Evolutionary conservation across 352 stramenopile species (phyloP), one percentile per base, ranked within the genome.

Genomic region (Phytopythium montanum): DNA sequence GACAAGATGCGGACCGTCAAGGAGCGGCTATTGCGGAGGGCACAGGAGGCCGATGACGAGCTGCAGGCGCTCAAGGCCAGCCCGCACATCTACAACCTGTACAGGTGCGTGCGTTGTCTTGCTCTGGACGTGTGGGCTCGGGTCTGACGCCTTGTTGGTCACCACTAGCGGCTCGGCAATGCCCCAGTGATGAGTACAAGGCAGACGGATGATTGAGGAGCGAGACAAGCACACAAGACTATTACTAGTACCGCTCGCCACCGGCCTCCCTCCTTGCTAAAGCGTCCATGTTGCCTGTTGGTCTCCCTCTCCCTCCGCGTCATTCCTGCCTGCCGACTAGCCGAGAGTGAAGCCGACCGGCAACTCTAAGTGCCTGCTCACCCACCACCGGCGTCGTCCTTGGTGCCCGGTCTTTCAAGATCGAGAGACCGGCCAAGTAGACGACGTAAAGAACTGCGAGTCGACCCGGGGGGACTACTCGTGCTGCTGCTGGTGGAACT

Each of bases 401-500:
- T n/a, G 21, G 36, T 16, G 36, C 36, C 16, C 16, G 36, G 36
- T 42, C 36, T 42, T 42, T 12, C 33, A 38, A 38, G 33, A 8
- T 38, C 33, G 33, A 38, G 33, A 38, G 33, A 38, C 33, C 33
- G 33, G 33, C 33, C 33, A 38, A 38, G 33, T 8, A 38, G 14
- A 12, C 33, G 36, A 42, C 16, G 36, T n/a, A 42, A 42, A 42
- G 18, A 45, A 23, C 18, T n/a, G 39, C 39, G 18, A 42, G 14
- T n/a, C n/a, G 36, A n/a, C 12, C 36, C 36, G 18, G 13, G 23
- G 48, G 58, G n/a, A n/a, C n/a, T n/a, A n/a, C n/a, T n/a, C 57
- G 70, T 81, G 90, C 71, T 83, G 69, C 53, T 85, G 75, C 75
- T 94, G 76, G 75, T 96, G 89, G 68, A 97, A 87, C 69, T 92